These are phyloP conservation scores for Phyllosticta ampelicida DNA, from an alignment of 2,329 filamentous ascomycete genomes.

Conservation along the genomic window DNA sequence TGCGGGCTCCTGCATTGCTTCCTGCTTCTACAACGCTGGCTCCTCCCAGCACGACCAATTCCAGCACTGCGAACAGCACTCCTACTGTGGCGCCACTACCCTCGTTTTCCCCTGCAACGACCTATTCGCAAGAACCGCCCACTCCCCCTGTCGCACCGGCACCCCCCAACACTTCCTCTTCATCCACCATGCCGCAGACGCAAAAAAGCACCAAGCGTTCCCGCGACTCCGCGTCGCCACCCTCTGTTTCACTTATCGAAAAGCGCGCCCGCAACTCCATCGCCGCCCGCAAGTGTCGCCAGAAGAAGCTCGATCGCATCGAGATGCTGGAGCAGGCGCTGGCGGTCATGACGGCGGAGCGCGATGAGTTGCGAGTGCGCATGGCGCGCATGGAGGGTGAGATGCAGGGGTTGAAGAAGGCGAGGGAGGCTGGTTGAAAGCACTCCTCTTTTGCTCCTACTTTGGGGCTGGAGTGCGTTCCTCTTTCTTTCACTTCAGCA, in stretches of 20 bases:
- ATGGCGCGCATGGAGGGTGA: conserved; percentile 57
- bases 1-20: not conserved
- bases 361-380: conserved; percentile 52
- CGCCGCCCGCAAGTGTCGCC: conserved; percentile 60
- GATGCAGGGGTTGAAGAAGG: conserved; percentile 46
- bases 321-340: conserved; percentile 50
- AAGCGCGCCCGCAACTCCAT: conserved; percentile 61
- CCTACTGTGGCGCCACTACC: not conserved
- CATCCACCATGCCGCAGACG: not conserved
- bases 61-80: not conserved
- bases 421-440: conserved; percentile 15
- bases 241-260: not conserved
- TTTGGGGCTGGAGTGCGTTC: not conserved
- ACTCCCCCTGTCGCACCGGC: not conserved
- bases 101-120: not conserved
- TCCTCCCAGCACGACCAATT: not conserved
- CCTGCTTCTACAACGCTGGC: not conserved
- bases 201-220: not conserved
- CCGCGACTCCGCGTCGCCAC: not conserved
- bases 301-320: conserved; percentile 59
- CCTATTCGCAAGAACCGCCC: not conserved
- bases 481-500: not conserved
- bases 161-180: not conserved
- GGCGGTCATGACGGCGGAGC: conserved; percentile 47
- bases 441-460: not conserved